Evolutionary conservation across 768 basidiomycete genomes (phyloP), one percentile per base, ranked within the genome.

Genomic region (Collybia mongolica): DNA sequence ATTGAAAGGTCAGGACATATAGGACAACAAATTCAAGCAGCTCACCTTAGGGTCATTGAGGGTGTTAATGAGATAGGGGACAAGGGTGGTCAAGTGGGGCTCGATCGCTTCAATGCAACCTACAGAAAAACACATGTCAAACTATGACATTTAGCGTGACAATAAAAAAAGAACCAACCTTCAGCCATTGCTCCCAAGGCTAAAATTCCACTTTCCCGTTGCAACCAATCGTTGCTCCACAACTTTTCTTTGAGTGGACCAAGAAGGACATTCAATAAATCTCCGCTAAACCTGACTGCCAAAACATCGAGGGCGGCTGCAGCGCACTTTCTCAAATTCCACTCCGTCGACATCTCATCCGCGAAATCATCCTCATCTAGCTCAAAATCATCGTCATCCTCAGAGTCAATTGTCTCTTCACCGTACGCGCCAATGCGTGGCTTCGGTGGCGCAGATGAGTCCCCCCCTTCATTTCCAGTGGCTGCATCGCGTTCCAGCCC

Each of bases 161-260:
- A 3, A 7, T 20, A 36, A 38, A 37, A 14, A 44, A 39, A 47
- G 23, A 70, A 79, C 4, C 52, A 57, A 93, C 95, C 96, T 78
- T 99, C 97, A 5, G 97, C 97, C 84, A 99, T 96, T 6, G 97
- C 97, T 42, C 97, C 97, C 48, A 99, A 69, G 1, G 97, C 97
- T 51, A 99, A 73, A 54, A 99, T 95, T 15, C 91, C 95, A 59
- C 93, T 93, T 72, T 99, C 97, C 60, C 93, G 75, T 63, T 97
- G 88, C 57, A 94, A 70, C 97, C 97, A 99, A 55, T 97, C 93
- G 22, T 71, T 64, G 59, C 86, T 91, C 87, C 95, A 98, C 24
- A 99, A 76, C 64, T 96, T 93, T 54, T 90, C 88, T 74, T 97
- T 96, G 65, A 99, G 70, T 23, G 90, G 88, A 5, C 90, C 86